Conservation (phyloP, 1,284 basidiomycete species). For the Apiotrichum laibachii region DNA sequence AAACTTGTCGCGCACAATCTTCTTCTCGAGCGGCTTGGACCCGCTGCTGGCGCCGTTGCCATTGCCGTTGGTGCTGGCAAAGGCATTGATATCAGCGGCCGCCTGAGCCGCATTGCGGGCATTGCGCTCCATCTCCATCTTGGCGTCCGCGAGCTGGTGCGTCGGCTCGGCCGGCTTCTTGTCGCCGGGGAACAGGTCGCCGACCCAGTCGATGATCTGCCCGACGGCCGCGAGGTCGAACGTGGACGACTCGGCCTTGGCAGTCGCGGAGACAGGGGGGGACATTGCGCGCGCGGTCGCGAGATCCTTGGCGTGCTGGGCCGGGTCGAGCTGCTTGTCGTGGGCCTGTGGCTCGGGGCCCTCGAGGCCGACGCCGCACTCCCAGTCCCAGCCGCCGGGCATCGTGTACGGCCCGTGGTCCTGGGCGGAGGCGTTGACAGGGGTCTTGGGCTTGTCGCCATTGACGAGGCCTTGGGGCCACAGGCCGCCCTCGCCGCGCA, state of each 20-base stretch:
- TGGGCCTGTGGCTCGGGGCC: slow-evolving; percentile 3
- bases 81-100: not conserved
- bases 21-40: slow-evolving; percentile 18
- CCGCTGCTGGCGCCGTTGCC: not conserved
- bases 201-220: slow-evolving; percentile 51
- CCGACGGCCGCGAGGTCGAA: slow-evolving; percentile 47
- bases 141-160: slow-evolving; percentile 44
- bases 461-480: slow-evolving; percentile 40
- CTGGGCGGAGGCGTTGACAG: not conserved
- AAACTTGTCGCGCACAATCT: slow-evolving; percentile 47
- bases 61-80: too few species aligned
- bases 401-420: slow-evolving; percentile 7
- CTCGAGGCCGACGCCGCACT: slow-evolving; percentile 19
- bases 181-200: slow-evolving; percentile 43
- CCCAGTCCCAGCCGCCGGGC: slow-evolving; percentile 25
- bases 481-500: slow-evolving; percentile 69
- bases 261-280: slow-evolving; percentile 9
- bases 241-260: slow-evolving; percentile 20
- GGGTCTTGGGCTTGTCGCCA: not conserved
- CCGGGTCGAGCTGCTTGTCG: slow-evolving; percentile 16
- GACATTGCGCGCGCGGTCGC: slow-evolving; percentile 22
- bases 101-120: slow-evolving; percentile 1
- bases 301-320: slow-evolving; percentile 19
- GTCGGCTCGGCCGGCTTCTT: slow-evolving; percentile 29
- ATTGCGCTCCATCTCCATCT: slow-evolving; percentile 36